Conservation (phyloP, 768 basidiomycete species). For the Dentipellis fragilis region DNA sequence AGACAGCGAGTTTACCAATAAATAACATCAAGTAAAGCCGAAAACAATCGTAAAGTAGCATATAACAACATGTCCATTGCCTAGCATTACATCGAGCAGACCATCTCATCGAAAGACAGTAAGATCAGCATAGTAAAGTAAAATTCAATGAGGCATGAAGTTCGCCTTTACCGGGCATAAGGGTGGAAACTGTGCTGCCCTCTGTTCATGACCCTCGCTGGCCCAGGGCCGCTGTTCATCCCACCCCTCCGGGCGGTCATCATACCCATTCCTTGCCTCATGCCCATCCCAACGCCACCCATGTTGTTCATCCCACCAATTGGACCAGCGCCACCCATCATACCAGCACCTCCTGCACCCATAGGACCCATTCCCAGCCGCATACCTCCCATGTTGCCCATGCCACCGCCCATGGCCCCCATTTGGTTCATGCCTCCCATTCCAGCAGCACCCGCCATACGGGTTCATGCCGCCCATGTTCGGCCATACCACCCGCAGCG, state of each 20-base stretch:
- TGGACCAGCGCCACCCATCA: constrained; percentile 26
- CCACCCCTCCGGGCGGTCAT: constrained; percentile 47
- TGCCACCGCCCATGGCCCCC: constrained; percentile 17
- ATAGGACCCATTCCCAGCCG: constrained; percentile 28
- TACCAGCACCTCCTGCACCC: constrained; percentile 25
- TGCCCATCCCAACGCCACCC: constrained; percentile 27
- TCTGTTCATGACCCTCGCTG: constrained; percentile 45
- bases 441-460: constrained; percentile 12
- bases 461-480: constrained; percentile 19
- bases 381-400: constrained; percentile 6
- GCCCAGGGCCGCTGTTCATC: constrained; percentile 41
- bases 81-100: not conserved
- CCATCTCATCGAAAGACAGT: not conserved
- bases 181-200: constrained; percentile 82
- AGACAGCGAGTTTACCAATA: not conserved
- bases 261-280: constrained; percentile 17
- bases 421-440: constrained; percentile 31
- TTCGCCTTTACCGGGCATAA: constrained; percentile 49
- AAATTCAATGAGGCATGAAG: not conserved
- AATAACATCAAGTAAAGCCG: not conserved
- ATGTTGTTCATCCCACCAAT: constrained; percentile 2
- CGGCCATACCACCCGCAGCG: not conserved
- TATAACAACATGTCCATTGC: not conserved
- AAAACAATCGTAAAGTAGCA: not conserved
- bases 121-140: not conserved